Base-by-base conservation (phyloP, 2,329 filamentous ascomycete species). In the Exophiala viscosa region DNA sequence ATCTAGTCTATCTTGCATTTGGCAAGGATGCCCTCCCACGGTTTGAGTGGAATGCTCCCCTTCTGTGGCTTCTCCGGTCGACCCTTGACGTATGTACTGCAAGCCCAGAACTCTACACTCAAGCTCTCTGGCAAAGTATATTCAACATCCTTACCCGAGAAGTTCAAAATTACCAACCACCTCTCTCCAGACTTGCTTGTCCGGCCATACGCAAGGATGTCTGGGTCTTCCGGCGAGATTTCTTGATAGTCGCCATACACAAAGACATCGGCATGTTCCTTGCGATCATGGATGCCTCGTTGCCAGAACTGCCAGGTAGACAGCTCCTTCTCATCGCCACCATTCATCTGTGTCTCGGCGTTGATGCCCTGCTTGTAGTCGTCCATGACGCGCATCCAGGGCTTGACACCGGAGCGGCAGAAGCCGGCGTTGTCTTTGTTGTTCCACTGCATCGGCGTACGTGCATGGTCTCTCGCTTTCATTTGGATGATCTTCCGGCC, bases 371-470 rank as follows among this genome's bases (percentile, higher is more conserved):
- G 17, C 38, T 66, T 69, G 56, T 77, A 81, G 46, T 80, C 74
- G 40, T 82, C 80, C 55, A 82, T 76, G 14, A 80, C 72, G 2
- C 79, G 72, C 80, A 85, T 85, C 82, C 82, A 85, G 0, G 82
- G 80, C 47, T 61, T 59, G 47, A 55, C 54, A 20, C 56, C 57
- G 10, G 46, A 20, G 4, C 32, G 20, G 48, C 57, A 60, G 57
- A 64, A 64, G 6, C 62, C 61, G 5, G 61, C 60, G 36, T 64
- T 61, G 20, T 48, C 43, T 7, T 46, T 23, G 31, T 13, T 18
- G 33, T 46, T 45, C 60, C 62, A 64, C 45, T 62, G 60, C 53
- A 68, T 63, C 5, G 65, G 65, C 15, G 65, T 65, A 15, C 65
- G 61, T 9, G 64, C 59, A 46, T 68, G 66, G 42, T 67, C 65